Evolutionary conservation across 1,139 yeast species (phyloP).

Genomic region (Kodamaea plutei): DNA sequence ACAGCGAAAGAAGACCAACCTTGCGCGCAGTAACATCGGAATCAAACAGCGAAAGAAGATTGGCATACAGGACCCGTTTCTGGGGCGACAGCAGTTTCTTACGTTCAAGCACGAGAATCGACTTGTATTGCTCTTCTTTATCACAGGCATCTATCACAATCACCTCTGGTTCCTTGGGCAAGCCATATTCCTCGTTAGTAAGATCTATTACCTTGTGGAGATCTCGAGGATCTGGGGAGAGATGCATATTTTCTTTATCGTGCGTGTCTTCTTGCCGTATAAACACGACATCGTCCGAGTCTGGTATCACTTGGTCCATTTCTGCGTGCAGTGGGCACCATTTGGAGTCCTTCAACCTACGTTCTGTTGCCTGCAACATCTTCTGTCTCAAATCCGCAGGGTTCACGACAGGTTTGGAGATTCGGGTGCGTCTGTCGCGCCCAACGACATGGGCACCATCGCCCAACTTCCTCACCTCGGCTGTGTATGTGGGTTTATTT

Average conservation of each 20-base stretch:
- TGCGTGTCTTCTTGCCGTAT: too few relatives aligned
- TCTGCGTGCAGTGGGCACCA: too few relatives aligned
- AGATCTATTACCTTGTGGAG: conserved; percentile 25
- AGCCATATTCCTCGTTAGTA: conserved; percentile 19
- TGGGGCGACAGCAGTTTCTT: too few relatives aligned
- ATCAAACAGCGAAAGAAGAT: too few relatives aligned
- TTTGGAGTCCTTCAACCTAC: conserved; percentile 54
- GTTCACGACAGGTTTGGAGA: conserved; percentile 4
- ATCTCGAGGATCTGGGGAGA: too few relatives aligned
- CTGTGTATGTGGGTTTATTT: conserved; percentile 32
- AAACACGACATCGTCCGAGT: conserved; percentile 16
- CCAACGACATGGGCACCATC: conserved; percentile 9
- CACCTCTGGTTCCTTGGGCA: conserved; percentile 13
- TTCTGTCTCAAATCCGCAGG: conserved; percentile 39
- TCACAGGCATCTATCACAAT: conserved; percentile 27
- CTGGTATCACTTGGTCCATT: conserved; percentile 18
- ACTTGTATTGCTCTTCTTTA: conserved; percentile 11
- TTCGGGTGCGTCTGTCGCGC: conserved; percentile 5
- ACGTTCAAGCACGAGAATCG: conserved; percentile 12
- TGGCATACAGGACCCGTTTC: too few relatives aligned
- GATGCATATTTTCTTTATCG: too few relatives aligned
- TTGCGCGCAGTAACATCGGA: too few relatives aligned
- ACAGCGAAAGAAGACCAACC: conserved; percentile 16
- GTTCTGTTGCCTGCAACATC: conserved; percentile 64
- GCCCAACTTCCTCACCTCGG: conserved; percentile 38